Conservation (phyloP, 306 rosid genomes). For the Cicer yamashitae region DNA sequence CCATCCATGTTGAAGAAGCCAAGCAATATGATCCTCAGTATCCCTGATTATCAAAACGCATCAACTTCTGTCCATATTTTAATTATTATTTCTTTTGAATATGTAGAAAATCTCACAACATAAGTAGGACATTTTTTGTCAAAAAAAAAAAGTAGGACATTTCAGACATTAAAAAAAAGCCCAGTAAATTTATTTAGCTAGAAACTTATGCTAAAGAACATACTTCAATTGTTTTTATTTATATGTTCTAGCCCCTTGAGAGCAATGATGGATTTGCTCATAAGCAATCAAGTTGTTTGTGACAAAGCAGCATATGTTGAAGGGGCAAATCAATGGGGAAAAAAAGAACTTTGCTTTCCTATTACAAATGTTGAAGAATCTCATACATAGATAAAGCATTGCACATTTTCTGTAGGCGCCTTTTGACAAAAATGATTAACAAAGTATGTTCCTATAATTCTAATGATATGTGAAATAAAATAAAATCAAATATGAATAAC, state of each 20-base stretch:
- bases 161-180: not conserved
- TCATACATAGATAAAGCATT: not conserved
- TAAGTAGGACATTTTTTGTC: conserved; percentile 7
- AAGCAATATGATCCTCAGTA: conserved; percentile 96
- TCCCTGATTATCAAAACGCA: conserved; percentile 68
- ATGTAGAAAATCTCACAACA: conserved; percentile 23
- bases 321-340: not conserved
- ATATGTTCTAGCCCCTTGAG: conserved; percentile 22
- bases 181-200: conserved; percentile 10
- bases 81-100: not conserved
- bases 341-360: conserved; percentile 6
- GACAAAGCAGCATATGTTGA: not conserved
- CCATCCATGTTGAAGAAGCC: conserved; percentile 98
- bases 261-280: conserved; percentile 7
- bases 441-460: not conserved
- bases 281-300: not conserved
- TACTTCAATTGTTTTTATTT: conserved; percentile 12
- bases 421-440: not conserved
- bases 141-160: conserved; percentile 2
- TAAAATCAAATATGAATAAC: not conserved
- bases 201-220: conserved; percentile 16
- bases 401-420: conserved; percentile 16
- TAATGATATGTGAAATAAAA: not conserved
- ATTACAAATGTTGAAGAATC: conserved; percentile 36
- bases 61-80: conserved; percentile 37